Conservation (phyloP, 1,139 yeast genomes). For the Meyerozyma guilliermondii region DNA sequence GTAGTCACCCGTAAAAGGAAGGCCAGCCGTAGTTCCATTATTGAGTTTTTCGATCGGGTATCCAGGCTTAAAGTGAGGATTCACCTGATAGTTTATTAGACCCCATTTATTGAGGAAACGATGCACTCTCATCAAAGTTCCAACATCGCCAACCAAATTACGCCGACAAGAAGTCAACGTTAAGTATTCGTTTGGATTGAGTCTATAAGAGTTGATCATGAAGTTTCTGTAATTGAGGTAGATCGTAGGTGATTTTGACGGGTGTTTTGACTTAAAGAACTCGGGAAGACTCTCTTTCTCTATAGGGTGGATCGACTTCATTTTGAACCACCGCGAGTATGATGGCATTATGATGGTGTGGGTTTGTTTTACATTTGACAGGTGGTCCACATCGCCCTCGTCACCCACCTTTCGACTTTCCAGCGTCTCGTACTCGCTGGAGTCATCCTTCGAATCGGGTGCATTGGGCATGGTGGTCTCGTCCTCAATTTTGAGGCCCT, state of each 20-base stretch:
- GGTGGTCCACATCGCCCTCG: constrained; percentile 6
- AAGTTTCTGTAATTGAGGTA: constrained; percentile 88
- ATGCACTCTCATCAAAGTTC: constrained; percentile 86
- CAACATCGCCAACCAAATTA: constrained; percentile 93
- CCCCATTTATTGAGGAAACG: constrained; percentile 95
- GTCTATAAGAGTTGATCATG: constrained; percentile 86
- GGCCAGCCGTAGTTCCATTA: constrained; percentile 40
- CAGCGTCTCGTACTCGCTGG: constrained; percentile 1
- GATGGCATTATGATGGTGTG: constrained; percentile 93
- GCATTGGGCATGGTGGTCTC: neutral
- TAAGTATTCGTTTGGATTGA: constrained; percentile 88
- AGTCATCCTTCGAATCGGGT: neutral
- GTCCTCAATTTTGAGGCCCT: neutral
- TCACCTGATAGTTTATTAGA: constrained; percentile 86
- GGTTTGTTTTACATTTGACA: constrained; percentile 47
- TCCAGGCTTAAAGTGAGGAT: constrained; percentile 62
- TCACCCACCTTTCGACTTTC: constrained; percentile 2
- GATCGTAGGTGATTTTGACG: constrained; percentile 83
- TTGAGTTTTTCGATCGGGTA: constrained; percentile 56
- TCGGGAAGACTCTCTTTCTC: constrained; percentile 82
- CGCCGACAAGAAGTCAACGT: constrained; percentile 94
- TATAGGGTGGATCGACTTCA: constrained; percentile 60
- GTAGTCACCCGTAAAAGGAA: constrained; percentile 66
- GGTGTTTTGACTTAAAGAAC: constrained; percentile 70
- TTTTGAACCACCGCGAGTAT: constrained; percentile 85